Evolutionary conservation across 2,329 filamentous ascomycete genomes (phyloP), one percentile per base, ranked within the genome.

Genomic region (Chrysosporium keratinophilum): DNA sequence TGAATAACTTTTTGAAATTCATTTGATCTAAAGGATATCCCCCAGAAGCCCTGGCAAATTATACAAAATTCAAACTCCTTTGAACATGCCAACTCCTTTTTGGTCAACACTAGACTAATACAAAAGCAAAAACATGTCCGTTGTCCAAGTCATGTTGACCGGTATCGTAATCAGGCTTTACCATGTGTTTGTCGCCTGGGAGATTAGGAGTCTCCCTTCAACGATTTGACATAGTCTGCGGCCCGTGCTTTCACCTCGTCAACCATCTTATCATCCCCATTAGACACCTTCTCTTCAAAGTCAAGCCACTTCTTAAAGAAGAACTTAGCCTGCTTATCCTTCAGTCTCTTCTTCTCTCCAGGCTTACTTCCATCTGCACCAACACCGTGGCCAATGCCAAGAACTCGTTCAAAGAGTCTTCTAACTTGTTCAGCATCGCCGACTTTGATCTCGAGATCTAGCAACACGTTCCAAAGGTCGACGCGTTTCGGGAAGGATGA

Each of bases 291-390:
- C 71, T 85, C 82, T 74, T 98, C 93, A 80, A 88, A 97, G 61
- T 85, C 81, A 54, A 85, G 80, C 93, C 93, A 98, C 61, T 87
- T 80, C 73, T 88, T 88, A 73, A 97, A 98, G 76, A 95, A 87
- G 65, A 83, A 85, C 73, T 85, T 84, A 14, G 89, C 89, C 66
- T 89, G 81, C 67, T 87, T 83, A 40, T 85, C 80, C 76, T 95
- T 95, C 61, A 95, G 75, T 63, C 76, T 74, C 1, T 78, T 77
- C 71, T 78, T 77, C 71, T 78, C 78, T 14, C 55, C 56, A 12
- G 56, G 57, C 61, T 79, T 65, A 2, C 69, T 61, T 45, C 70
- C 64, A 55, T 81, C 23, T 11, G 61, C 60, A 34, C 15, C 39
- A 33, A 47, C 41, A 49, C 63, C 58, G 61, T 68, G 79, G 76